phyloP scores from a whole-genome alignment of 768 basidiomycete genomes.

The Pleurotus tuoliensis region DNA sequence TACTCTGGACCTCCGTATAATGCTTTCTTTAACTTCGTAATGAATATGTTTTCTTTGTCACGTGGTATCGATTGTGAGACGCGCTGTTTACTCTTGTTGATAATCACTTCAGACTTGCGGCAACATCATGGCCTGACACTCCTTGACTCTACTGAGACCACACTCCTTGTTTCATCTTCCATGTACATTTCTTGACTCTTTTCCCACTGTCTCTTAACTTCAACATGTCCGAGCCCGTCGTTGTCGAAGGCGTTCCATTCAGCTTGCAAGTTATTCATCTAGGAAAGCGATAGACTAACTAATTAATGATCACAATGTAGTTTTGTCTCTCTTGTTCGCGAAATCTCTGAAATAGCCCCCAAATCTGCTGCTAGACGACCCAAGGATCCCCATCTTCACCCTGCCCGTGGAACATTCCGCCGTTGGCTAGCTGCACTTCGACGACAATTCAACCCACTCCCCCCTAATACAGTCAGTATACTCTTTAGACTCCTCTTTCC shows the following conservation, averaged over 20 bases:
- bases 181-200: background rate
- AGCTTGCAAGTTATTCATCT: background rate
- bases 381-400: background rate
- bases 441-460: slow-evolving; percentile 42
- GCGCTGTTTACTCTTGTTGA: background rate
- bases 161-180: background rate
- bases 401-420: slow-evolving; percentile 23
- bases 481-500: slow-evolving; percentile 83
- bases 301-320: background rate
- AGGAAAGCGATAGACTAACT: background rate
- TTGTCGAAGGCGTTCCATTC: background rate
- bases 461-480: slow-evolving; percentile 48
- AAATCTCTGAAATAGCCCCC: slow-evolving; percentile 1
- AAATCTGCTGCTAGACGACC: background rate
- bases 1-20: slow-evolving; percentile 1
- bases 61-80: background rate
- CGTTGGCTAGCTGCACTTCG: slow-evolving; percentile 44
- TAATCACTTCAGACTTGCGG: background rate
- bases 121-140: background rate
- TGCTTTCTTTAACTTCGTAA: background rate
- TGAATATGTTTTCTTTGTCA: background rate
- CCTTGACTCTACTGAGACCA: background rate
- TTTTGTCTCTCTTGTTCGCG: slow-evolving; percentile 4
- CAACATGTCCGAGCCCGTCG: background rate
- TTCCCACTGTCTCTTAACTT: background rate